Evolutionary conservation across 2,329 filamentous ascomycete species (phyloP).

Genomic region (Rhynchosporium secalis): DNA sequence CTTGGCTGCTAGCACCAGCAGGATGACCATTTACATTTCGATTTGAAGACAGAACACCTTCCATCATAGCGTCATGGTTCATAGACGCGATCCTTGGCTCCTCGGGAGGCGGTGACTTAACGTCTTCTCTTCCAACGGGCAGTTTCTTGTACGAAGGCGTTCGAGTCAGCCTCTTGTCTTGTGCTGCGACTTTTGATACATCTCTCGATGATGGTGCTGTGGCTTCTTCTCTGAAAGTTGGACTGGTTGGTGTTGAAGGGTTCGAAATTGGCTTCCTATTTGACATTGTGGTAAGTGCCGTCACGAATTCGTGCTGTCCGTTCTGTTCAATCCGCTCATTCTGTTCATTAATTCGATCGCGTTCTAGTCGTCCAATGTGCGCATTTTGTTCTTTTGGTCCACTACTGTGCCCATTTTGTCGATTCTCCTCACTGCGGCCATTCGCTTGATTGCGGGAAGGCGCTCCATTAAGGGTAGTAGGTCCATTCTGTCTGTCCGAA

Average conservation of each 20-base stretch:
- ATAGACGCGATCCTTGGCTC: conserved; percentile 16
- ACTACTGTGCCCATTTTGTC: no score
- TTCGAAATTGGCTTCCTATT: background rate
- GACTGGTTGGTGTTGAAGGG: conserved; percentile 7
- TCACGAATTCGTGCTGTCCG: background rate
- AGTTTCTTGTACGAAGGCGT: conserved; percentile 18
- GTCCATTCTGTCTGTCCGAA: background rate
- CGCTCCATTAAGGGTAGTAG: no score
- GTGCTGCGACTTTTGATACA: background rate
- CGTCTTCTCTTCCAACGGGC: conserved; percentile 15
- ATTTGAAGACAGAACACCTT: background rate
- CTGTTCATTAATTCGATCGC: background rate
- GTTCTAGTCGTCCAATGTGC: no score
- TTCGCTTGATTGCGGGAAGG: no score
- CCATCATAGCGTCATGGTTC: conserved; percentile 17
- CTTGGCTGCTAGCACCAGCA: background rate
- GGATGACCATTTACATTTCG: background rate
- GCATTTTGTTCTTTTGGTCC: no score
- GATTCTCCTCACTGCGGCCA: no score
- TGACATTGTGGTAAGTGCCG: background rate
- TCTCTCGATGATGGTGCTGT: background rate
- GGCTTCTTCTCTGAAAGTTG: conserved; percentile 3
- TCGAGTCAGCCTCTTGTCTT: conserved; percentile 14
- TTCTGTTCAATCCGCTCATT: background rate
- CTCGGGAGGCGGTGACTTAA: conserved; percentile 16